A percentile compares a stretch with the other conserved stretches of the same genome.
These are phyloP conservation scores for Tulasnella sp. DNA, from an alignment of 768 basidiomycete genomes.

Conservation along the genomic window DNA sequence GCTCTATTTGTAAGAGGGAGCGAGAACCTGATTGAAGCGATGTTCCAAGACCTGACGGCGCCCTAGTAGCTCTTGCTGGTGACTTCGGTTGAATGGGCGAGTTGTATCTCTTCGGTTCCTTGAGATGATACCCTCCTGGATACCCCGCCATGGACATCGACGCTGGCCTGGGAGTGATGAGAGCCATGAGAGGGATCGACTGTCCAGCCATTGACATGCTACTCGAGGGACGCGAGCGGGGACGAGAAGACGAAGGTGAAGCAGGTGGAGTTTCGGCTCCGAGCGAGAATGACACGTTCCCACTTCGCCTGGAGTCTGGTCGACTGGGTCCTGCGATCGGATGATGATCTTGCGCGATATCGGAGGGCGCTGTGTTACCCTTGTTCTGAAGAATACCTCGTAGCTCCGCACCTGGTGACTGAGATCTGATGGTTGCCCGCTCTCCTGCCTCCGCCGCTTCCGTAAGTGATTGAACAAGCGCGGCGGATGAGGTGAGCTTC, in stretches of 20 bases:
- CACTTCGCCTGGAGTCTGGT: slow-evolving; percentile 4
- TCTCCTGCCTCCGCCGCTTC: neutral
- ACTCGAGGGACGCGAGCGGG: neutral
- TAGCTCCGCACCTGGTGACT: neutral
- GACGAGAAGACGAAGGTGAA: neutral
- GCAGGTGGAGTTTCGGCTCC: neutral
- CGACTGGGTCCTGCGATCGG: neutral
- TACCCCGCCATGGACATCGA: slow-evolving; percentile 1
- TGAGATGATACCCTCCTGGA: slow-evolving; percentile 1
- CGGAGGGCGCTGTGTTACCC: neutral
- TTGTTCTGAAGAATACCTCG: neutral
- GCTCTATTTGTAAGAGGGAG: neutral
- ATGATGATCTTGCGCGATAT: neutral
- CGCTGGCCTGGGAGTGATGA: slow-evolving; percentile 10
- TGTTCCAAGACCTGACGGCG: neutral
- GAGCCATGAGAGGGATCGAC: slow-evolving; percentile 12
- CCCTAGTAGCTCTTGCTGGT: neutral
- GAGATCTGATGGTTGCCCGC: neutral
- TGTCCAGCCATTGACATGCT: neutral
- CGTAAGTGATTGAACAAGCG: slow-evolving; percentile 5
- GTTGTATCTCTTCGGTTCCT: slow-evolving; percentile 11
- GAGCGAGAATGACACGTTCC: slow-evolving; percentile 8
- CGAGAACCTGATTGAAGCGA: neutral
- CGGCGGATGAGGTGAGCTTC: slow-evolving; percentile 1
- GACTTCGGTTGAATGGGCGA: neutral